Conservation (phyloP, 164 flowering plant species). For the Euptelea pleiosperma region DNA sequence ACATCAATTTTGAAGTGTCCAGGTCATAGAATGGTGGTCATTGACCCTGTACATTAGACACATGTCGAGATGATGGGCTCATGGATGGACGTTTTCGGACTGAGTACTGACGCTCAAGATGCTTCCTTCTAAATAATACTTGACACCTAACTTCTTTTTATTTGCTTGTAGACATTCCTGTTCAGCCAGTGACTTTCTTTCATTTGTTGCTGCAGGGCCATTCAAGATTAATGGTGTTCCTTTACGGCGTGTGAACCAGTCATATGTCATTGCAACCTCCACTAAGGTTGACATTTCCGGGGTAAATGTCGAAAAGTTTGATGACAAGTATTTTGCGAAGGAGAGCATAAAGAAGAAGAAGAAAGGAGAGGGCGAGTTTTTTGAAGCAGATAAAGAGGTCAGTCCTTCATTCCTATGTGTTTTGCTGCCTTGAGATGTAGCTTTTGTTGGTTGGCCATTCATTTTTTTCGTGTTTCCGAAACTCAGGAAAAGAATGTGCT, state of each 20-base stretch:
- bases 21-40: too few species aligned
- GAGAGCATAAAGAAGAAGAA: conserved; percentile 59
- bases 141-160: too few species aligned
- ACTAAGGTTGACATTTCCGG: conserved; percentile 81
- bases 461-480: neutral
- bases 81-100: too few species aligned
- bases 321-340: conserved; percentile 77
- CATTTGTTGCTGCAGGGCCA: conserved; percentile 49
- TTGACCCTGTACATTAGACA: too few species aligned
- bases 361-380: conserved; percentile 80
- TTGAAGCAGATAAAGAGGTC: conserved; percentile 84
- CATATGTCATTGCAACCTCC: conserved; percentile 85
- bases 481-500: conserved; percentile 57
- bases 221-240: conserved; percentile 91
- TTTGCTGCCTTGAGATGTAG: too few species aligned
- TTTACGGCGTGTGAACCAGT: conserved; percentile 74
- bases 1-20: too few species aligned
- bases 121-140: too few species aligned
- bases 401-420: conserved; percentile 7
- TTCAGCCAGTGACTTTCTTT: too few species aligned
- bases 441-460: too few species aligned
- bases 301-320: conserved; percentile 60
- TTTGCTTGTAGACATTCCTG: too few species aligned
- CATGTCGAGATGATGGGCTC: too few species aligned
- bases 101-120: too few species aligned